phyloP scores from a whole-genome alignment of 225 moss, liverwort and hornwort genomes.

The Neckera pumila region DNA sequence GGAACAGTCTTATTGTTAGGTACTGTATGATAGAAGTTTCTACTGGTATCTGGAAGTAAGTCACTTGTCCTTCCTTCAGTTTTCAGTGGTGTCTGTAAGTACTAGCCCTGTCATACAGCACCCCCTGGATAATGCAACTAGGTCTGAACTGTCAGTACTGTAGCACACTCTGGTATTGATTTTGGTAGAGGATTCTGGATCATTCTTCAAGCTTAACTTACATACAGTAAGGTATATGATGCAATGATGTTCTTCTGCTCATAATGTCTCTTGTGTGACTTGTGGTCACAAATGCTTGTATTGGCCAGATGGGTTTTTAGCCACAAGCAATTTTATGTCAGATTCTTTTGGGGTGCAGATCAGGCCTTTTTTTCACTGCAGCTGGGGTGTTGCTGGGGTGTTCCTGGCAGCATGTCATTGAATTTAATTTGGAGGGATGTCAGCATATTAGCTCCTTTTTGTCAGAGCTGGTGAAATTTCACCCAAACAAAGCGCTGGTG shows the following conservation, averaged over 20 bases:
- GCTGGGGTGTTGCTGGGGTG: no score
- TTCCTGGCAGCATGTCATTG: no score
- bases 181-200: neutral
- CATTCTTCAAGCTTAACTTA: no score
- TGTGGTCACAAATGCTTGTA: neutral
- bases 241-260: neutral
- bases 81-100: neutral
- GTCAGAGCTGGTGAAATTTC: neutral
- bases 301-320: neutral
- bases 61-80: no score
- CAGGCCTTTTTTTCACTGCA: neutral
- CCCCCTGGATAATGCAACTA: neutral
- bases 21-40: neutral
- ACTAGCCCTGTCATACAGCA: neutral
- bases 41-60: neutral
- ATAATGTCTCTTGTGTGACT: neutral
- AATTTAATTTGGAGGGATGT: no score
- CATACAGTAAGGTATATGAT: neutral
- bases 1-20: neutral
- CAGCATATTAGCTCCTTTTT: no score
- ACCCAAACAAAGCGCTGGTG: fast-evolving
- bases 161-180: neutral
- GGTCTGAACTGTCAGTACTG: neutral
- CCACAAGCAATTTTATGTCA: neutral
- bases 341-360: no score